Base-by-base conservation (phyloP, 805 yeast species). In the Pichia rugopelliculosa region DNA sequence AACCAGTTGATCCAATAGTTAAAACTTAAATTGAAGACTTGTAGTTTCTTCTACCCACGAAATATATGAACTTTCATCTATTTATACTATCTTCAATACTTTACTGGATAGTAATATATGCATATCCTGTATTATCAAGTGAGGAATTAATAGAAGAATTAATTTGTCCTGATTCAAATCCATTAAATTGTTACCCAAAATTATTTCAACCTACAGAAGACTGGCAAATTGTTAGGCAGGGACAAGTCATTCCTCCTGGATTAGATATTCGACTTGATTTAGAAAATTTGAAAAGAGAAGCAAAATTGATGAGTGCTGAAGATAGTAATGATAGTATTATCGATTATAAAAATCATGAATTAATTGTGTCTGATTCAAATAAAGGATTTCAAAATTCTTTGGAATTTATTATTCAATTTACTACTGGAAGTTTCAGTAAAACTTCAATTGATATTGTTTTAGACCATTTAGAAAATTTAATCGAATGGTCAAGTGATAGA, bases 241-340 rank as follows among this genome's bases (percentile, higher is more conserved):
- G 82, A n/a, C 96, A 87, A 58, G 72, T 75, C 8, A 72, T 90
- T 4, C 96, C 96, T 0, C 77, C 76, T 7, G 98, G 97, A 0
- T 65, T 86, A 30, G 90, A 86, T 62, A 78, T 89, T 12, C 72
- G 87, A 53, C 57, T 90, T 55, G 82, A 87, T 60, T 65, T 89
- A 48, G 87, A 82, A n/a, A 80, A 89, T 0, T 82, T 84, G 18
- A 63, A 67, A 24, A 78, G 75, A 56, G 85, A 83, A 62, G 96
- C 96, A 1, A 84, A 79, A 54, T 51, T 83, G 6, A 55, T 79
- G 5, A 38, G 25, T 17, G n/a, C 23, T 36, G 18, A n/a, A 15
- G 38, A 22, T 9, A 25, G 17, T 6, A 23, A 25, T 22, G 10
- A 38, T 18, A 26, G 24, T 17, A 23, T 21, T 26, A 21, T 6